A percentile compares a stretch with the other conserved stretches of the same genome.
Evolutionary conservation across 345 rosid species (phyloP).

Genomic region (Atalantia buxifolia): DNA sequence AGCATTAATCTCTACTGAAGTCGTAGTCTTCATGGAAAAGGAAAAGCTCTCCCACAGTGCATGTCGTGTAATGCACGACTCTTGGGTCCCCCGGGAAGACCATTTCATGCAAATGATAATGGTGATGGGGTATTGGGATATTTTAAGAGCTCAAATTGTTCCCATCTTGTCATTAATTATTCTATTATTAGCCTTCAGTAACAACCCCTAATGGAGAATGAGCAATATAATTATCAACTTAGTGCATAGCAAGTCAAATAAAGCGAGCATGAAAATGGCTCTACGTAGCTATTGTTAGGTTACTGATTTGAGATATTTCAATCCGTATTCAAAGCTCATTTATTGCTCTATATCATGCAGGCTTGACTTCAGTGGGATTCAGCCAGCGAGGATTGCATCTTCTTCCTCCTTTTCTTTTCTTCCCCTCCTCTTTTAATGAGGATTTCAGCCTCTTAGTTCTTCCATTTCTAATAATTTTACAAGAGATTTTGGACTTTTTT

Average conservation of each 20-base stretch:
- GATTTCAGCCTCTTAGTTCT: background rate
- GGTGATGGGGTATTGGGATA: background rate
- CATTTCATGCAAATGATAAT: constrained; percentile 5
- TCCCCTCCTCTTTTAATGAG: no score
- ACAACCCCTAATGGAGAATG: background rate
- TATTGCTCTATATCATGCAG: background rate
- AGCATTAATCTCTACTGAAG: background rate
- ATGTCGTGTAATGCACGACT: constrained; percentile 9
- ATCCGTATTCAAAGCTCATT: background rate
- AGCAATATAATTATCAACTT: background rate
- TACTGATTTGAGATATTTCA: background rate
- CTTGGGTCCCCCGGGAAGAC: constrained; percentile 6
- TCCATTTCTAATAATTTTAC: background rate
- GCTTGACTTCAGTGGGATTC: background rate
- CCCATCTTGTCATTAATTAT: background rate
- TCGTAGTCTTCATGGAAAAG: background rate
- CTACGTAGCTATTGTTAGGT: constrained; percentile 5
- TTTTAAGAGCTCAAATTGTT: background rate
- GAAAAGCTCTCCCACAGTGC: background rate
- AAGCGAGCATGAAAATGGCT: background rate
- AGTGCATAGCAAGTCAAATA: background rate
- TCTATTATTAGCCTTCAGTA: background rate
- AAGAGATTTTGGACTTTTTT: background rate
- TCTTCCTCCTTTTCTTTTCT: no score
- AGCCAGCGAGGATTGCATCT: background rate